Evolutionary conservation across 129 eudicot genomes (phyloP).

Genomic region (Ambrosia trifida): DNA sequence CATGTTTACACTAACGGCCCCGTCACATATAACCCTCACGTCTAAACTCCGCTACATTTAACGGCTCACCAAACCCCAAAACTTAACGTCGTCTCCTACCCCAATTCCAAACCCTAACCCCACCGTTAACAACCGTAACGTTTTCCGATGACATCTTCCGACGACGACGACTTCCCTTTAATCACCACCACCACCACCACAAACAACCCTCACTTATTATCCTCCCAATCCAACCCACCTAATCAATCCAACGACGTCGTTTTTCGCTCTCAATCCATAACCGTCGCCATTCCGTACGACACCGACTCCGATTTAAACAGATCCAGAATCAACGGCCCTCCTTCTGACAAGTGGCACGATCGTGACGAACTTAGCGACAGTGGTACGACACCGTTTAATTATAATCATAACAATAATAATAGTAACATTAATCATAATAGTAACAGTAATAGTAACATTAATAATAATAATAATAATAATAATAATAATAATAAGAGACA

Average conservation of each 20-base stretch:
- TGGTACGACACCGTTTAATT: constrained; percentile 41
- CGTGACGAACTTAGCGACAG: constrained; percentile 68
- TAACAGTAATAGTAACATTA: too few species aligned
- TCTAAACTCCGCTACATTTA: constrained; percentile 34
- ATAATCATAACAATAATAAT: too few species aligned
- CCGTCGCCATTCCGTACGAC: constrained; percentile 38
- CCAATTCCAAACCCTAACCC: constrained; percentile 35
- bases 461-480: too few species aligned
- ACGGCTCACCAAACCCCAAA: constrained; percentile 39
- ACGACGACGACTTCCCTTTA: constrained; percentile 85
- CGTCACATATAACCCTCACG: constrained; percentile 32
- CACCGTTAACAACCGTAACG: constrained; percentile 40
- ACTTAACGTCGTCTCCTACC: constrained; percentile 63
- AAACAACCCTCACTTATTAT: constrained; percentile 38
- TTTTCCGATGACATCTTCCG: constrained; percentile 62
- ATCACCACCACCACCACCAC: constrained; percentile 57
- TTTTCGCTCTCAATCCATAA: constrained; percentile 36
- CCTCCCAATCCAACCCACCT: constrained; percentile 17
- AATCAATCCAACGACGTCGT: constrained; percentile 37
- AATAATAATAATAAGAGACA: constrained; percentile 39
- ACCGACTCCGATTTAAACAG: constrained; percentile 56
- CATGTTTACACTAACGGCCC: constrained; percentile 39
- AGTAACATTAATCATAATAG: too few species aligned
- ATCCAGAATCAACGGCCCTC: constrained; percentile 30
- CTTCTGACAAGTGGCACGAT: constrained; percentile 50